Evolutionary conservation across 768 basidiomycete genomes (phyloP).

Genomic region (Boletellus sp.): DNA sequence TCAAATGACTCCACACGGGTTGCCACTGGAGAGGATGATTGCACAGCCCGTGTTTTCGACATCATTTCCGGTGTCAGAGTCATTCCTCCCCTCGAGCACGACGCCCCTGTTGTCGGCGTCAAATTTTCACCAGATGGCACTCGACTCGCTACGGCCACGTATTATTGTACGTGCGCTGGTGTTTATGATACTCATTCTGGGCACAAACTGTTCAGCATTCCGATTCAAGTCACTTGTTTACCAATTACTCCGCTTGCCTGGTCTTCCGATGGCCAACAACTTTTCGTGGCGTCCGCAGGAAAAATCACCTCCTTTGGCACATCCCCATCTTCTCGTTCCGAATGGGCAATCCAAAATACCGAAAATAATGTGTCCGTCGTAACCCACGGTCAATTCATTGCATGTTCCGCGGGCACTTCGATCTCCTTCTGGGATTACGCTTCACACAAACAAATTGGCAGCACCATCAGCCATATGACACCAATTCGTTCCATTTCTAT

Average conservation of each 20-base stretch:
- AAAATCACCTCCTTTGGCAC: background rate
- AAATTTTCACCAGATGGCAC: background rate
- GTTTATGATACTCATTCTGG: background rate
- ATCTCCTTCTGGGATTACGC: conserved; percentile 9
- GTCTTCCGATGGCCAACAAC: background rate
- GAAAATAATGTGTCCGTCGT: background rate
- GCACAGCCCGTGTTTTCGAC: background rate
- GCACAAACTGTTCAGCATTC: background rate
- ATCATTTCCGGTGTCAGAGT: background rate
- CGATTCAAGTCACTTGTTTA: background rate
- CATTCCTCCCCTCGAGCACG: background rate
- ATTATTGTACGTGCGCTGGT: background rate
- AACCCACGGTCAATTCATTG: background rate
- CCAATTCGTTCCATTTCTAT: background rate
- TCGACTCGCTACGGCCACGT: background rate
- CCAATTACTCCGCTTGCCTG: background rate
- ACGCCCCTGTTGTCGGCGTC: background rate
- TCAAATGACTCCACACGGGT: background rate
- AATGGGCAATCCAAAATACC: conserved; percentile 1
- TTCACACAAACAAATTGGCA: background rate
- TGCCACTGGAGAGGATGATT: background rate
- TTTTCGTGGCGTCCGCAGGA: background rate
- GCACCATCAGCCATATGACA: background rate
- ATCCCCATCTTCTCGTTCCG: background rate
- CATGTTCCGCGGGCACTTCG: background rate